These are phyloP conservation scores for Zymoseptoria tritici DNA, from an alignment of 2,329 filamentous ascomycete species.

Conservation along the genomic window DNA sequence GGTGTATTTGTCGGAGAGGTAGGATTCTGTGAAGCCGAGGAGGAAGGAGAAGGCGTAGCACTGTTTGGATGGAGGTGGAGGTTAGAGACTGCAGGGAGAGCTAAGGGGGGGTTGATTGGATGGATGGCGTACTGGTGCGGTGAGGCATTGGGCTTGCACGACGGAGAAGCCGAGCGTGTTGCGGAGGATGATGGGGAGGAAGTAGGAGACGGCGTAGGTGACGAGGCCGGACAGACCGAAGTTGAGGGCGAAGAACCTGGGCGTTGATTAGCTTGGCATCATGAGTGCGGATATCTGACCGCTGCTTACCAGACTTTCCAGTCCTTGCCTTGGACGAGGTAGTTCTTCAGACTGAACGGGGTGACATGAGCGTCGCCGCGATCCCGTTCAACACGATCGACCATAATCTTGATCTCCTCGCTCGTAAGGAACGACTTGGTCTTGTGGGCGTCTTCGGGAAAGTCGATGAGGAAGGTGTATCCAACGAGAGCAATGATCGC, in stretches of 20 bases:
- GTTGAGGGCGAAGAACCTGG: neutral
- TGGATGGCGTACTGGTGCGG: constrained; percentile 31
- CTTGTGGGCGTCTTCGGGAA: constrained; percentile 9
- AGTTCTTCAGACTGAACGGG: constrained; percentile 8
- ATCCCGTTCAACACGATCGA: constrained; percentile 8
- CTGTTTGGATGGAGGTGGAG: neutral
- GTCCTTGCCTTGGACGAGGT: constrained; percentile 1
- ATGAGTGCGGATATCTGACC: neutral
- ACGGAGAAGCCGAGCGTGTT: constrained; percentile 52
- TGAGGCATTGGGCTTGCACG: constrained; percentile 59
- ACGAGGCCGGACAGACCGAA: neutral
- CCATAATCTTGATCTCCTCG: constrained; percentile 7
- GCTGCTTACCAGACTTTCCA: constrained; percentile 1
- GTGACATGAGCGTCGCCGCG: constrained; percentile 5
- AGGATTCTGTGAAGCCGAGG: constrained; percentile 1
- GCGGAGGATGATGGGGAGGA: constrained; percentile 65
- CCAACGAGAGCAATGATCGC: constrained; percentile 29
- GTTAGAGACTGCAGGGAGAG: neutral
- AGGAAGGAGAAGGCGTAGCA: constrained; percentile 8
- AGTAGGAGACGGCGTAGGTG: constrained; percentile 46
- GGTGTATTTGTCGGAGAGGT: constrained; percentile 4
- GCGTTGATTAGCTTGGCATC: neutral
- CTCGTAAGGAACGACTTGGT: constrained; percentile 9
- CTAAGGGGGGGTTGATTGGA: no score
- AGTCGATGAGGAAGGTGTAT: constrained; percentile 34